Evolutionary conservation across 202 grass and related monocot species (phyloP).

Genomic region (Setaria italica): DNA sequence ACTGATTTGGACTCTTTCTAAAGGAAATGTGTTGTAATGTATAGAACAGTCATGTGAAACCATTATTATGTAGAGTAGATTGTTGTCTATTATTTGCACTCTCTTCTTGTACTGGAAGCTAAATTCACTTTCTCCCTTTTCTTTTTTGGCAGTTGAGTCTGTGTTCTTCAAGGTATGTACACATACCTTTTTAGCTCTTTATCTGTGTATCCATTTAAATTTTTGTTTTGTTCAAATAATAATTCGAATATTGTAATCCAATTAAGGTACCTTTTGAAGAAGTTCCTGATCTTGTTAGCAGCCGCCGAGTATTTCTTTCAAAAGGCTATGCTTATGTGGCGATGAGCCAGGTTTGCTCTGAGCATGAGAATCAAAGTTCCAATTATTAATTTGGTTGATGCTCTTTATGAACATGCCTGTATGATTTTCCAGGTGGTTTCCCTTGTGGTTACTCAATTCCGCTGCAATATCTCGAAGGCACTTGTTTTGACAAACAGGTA

Average conservation of each 20-base stretch:
- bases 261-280: slow-evolving; percentile 96
- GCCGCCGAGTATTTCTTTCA: slow-evolving; percentile 74
- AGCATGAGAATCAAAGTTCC: slow-evolving; percentile 22
- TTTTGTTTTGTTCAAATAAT: slow-evolving; percentile 22
- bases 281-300: slow-evolving; percentile 86
- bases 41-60: slow-evolving; percentile 1
- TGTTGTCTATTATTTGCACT: slow-evolving; percentile 13
- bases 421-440: slow-evolving; percentile 81
- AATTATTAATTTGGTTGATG: not conserved
- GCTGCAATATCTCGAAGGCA: slow-evolving; percentile 92
- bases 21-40: slow-evolving; percentile 30
- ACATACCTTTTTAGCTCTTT: not conserved
- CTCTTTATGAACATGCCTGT: slow-evolving; percentile 34
- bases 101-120: slow-evolving; percentile 21
- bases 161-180: slow-evolving; percentile 85
- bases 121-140: slow-evolving; percentile 31
- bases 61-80: slow-evolving; percentile 3
- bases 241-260: slow-evolving; percentile 32
- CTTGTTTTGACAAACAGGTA: slow-evolving; percentile 96
- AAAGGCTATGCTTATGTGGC: slow-evolving; percentile 98
- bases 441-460: slow-evolving; percentile 90
- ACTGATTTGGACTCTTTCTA: not conserved
- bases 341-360: slow-evolving; percentile 79
- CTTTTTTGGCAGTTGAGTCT: slow-evolving; percentile 75
- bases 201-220: not conserved